Conservation (phyloP, 352 stramenopile species). For the Phytophthora pluvialis region DNA sequence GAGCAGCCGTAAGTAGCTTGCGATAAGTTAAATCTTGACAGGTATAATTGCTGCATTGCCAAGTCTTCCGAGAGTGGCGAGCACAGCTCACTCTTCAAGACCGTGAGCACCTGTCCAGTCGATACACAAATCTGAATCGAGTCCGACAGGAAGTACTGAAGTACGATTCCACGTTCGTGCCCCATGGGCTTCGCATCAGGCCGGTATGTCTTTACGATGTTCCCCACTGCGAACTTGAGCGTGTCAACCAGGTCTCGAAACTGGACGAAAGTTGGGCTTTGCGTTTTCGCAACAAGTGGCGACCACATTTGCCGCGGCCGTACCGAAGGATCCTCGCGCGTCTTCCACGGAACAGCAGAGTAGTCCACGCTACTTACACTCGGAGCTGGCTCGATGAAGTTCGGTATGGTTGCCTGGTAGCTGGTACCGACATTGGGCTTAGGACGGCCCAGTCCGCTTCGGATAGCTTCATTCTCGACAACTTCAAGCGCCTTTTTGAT, state of each 20-base stretch:
- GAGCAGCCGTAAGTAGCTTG: constrained; percentile 61
- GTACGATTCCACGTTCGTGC: constrained; percentile 70
- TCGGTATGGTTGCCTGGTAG: constrained; percentile 62
- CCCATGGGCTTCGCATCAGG: constrained; percentile 41
- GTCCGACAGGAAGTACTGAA: constrained; percentile 52
- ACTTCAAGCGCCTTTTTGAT: constrained; percentile 71
- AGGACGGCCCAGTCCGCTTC: constrained; percentile 59
- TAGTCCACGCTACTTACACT: constrained; percentile 25
- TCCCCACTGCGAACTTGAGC: constrained; percentile 68
- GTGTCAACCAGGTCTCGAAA: constrained; percentile 65
- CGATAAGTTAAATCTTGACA: constrained; percentile 76
- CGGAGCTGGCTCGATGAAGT: constrained; percentile 36
- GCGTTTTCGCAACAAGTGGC: constrained; percentile 49
- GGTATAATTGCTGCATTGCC: constrained; percentile 71
- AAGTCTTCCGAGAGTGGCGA: constrained; percentile 76
- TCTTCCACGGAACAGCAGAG: constrained; percentile 42
- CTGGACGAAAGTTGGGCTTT: constrained; percentile 53
- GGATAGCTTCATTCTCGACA: constrained; percentile 77
- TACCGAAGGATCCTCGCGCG: constrained; percentile 22
- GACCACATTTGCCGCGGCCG: constrained; percentile 73
- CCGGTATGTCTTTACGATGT: constrained; percentile 72
- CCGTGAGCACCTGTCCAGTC: constrained; percentile 50
- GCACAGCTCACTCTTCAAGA: constrained; percentile 65
- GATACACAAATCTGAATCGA: constrained; percentile 64
- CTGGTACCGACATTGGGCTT: constrained; percentile 74